Percentiles rank a stretch among this genome's conserved stretches.
These are phyloP conservation scores for Magnusiomyces suaveolens DNA, from an alignment of 1,139 yeast species.

Conservation along the genomic window DNA sequence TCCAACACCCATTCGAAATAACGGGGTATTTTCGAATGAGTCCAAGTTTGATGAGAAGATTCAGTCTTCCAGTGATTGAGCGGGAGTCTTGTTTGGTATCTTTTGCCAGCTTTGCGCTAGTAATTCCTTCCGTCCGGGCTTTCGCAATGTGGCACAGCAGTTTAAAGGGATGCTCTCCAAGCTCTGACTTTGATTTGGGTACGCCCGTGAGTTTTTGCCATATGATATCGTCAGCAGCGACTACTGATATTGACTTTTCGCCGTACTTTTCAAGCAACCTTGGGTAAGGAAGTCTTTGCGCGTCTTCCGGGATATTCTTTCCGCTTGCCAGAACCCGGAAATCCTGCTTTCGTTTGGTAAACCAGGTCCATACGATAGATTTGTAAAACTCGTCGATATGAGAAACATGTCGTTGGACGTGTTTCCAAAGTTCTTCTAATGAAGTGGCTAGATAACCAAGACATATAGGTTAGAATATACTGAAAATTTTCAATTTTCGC, in stretches of 20 bases:
- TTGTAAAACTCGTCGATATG: conserved; percentile 24
- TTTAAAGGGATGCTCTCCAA: conserved; percentile 32
- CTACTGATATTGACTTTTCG: conserved; percentile 21
- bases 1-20: conserved; percentile 25
- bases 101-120: conserved; percentile 31
- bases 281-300: conserved; percentile 14
- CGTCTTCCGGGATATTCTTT: conserved; percentile 10
- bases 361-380: conserved; percentile 27
- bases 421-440: conserved; percentile 25
- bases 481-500: too few species aligned
- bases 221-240: conserved; percentile 30
- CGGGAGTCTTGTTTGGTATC: conserved; percentile 35
- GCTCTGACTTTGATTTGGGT: conserved; percentile 21
- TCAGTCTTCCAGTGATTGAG: conserved; percentile 32
- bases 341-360: conserved; percentile 12
- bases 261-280: conserved; percentile 18
- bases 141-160: conserved; percentile 32
- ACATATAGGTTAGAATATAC: too few species aligned
- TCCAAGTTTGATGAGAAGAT: conserved; percentile 27
- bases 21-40: conserved; percentile 31
- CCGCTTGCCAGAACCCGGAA: conserved; percentile 19
- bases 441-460: conserved; percentile 22
- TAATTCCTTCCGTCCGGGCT: conserved; percentile 30
- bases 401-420: conserved; percentile 19
- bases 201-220: conserved; percentile 33